Evolutionary conservation across 352 stramenopile species (phyloP).

Genomic region (Phytophthora europaea): DNA sequence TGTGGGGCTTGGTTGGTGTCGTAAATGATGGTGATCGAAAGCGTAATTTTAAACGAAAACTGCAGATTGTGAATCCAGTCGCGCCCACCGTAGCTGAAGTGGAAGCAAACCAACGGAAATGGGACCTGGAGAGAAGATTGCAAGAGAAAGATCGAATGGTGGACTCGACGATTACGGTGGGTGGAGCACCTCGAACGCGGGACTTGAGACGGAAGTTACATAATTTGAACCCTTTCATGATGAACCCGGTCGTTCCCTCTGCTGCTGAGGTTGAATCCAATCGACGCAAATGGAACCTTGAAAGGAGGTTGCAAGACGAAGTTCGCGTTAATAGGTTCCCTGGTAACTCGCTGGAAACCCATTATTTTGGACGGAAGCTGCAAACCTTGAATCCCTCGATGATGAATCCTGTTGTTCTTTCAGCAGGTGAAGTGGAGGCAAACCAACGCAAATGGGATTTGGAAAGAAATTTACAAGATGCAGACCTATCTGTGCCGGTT

Average conservation of each 20-base stretch:
- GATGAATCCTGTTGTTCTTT: slow-evolving; percentile 16
- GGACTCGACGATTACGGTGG: background rate
- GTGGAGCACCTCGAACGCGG: slow-evolving; percentile 2
- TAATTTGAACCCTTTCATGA: slow-evolving; percentile 23
- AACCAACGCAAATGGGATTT: slow-evolving; percentile 37
- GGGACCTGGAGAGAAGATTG: slow-evolving; percentile 28
- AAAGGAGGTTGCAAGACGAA: slow-evolving; percentile 28
- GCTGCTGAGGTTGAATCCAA: slow-evolving; percentile 27
- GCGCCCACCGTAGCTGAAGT: slow-evolving; percentile 17
- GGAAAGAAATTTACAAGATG: slow-evolving; percentile 36
- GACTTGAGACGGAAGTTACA: slow-evolving; percentile 28
- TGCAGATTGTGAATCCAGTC: slow-evolving; percentile 6
- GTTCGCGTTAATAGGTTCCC: slow-evolving; percentile 3
- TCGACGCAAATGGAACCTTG: slow-evolving; percentile 37
- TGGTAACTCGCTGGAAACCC: background rate
- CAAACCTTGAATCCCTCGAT: slow-evolving; percentile 23
- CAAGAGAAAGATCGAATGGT: slow-evolving; percentile 14
- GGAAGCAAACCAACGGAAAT: slow-evolving; percentile 35
- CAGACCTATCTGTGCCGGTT: slow-evolving; percentile 3
- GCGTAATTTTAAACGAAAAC: slow-evolving; percentile 10
- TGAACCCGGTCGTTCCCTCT: slow-evolving; percentile 24
- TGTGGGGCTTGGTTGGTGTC: background rate
- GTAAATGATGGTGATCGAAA: slow-evolving; percentile 7
- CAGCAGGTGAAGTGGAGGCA: slow-evolving; percentile 17
- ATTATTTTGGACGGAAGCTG: slow-evolving; percentile 19